These are phyloP conservation scores for Prorocentrum cordatum DNA, from an alignment of 169 alveolate species.

Conservation along the genomic window DNA sequence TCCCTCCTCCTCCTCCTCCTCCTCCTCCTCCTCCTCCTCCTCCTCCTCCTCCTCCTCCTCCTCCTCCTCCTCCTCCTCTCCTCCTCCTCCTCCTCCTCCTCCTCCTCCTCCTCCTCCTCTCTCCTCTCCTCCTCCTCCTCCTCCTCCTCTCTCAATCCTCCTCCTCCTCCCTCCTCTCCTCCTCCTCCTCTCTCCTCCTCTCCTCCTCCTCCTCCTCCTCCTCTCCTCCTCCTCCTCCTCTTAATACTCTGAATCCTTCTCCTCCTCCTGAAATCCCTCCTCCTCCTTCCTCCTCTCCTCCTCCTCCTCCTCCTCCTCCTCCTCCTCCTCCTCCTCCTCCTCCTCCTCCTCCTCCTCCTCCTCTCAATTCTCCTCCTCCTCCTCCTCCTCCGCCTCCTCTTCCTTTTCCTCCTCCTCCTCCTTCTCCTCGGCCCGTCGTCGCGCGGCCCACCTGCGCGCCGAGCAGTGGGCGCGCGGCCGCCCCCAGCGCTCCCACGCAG, in stretches of 20 bases:
- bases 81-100: not conserved
- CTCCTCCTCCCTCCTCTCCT: not conserved
- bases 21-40: not conserved
- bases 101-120: not conserved
- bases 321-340: too few relatives aligned
- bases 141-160: not conserved
- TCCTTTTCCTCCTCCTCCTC: too few relatives aligned
- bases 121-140: not conserved
- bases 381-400: too few relatives aligned
- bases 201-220: not conserved
- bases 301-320: too few relatives aligned
- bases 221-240: not conserved
- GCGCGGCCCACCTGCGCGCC: too few relatives aligned
- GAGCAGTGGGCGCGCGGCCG: too few relatives aligned
- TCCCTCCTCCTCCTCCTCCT: not conserved
- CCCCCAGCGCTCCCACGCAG: too few relatives aligned
- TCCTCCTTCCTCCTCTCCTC: too few relatives aligned
- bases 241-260: not conserved
- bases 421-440: too few relatives aligned
- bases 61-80: not conserved
- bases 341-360: too few relatives aligned
- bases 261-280: not conserved
- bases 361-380: too few relatives aligned
- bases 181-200: not conserved
- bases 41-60: not conserved